Evolutionary conservation across 495 filamentous ascomycete species (phyloP).

Genomic region (Talaromyces proteolyticus): DNA sequence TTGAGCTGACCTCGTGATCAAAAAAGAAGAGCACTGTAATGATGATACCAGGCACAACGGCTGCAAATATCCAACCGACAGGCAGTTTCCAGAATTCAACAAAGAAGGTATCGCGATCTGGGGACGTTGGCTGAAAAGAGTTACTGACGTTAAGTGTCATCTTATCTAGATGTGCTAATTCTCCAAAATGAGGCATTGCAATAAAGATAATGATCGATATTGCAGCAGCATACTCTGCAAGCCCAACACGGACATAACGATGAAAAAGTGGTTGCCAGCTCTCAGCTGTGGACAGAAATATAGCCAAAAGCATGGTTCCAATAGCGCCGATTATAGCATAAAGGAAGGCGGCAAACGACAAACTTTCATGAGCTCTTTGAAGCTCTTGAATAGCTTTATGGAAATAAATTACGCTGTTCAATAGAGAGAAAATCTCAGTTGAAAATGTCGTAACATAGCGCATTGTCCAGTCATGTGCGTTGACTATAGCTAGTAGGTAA

Average conservation of each 20-base stretch:
- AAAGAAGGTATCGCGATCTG: slow-evolving; percentile 53
- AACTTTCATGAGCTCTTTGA: slow-evolving; percentile 49
- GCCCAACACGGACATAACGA: slow-evolving; percentile 57
- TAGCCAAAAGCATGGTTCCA: slow-evolving; percentile 63
- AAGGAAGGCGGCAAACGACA: slow-evolving; percentile 63
- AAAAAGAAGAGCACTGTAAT: slow-evolving; percentile 71
- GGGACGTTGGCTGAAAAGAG: slow-evolving; percentile 53
- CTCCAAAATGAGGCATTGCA: slow-evolving; percentile 59
- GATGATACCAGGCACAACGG: slow-evolving; percentile 60
- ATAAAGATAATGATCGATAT: slow-evolving; percentile 68
- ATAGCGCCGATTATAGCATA: slow-evolving; percentile 65
- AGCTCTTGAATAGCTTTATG: slow-evolving; percentile 69
- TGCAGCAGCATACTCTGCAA: slow-evolving; percentile 64
- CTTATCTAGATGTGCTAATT: slow-evolving; percentile 56
- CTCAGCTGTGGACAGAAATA: slow-evolving; percentile 58
- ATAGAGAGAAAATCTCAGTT: slow-evolving; percentile 64
- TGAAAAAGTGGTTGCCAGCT: slow-evolving; percentile 63
- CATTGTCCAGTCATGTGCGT: slow-evolving; percentile 76
- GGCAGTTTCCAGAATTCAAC: slow-evolving; percentile 63
- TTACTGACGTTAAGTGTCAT: slow-evolving; percentile 53
- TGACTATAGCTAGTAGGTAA: slow-evolving; percentile 62
- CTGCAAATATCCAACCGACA: slow-evolving; percentile 55
- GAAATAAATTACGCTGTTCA: slow-evolving; percentile 72
- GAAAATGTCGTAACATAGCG: slow-evolving; percentile 68
- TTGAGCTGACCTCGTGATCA: slow-evolving; percentile 70